Evolutionary conservation across 2,329 filamentous ascomycete genomes (phyloP).

Genomic region (Rhynchosporium secalis): DNA sequence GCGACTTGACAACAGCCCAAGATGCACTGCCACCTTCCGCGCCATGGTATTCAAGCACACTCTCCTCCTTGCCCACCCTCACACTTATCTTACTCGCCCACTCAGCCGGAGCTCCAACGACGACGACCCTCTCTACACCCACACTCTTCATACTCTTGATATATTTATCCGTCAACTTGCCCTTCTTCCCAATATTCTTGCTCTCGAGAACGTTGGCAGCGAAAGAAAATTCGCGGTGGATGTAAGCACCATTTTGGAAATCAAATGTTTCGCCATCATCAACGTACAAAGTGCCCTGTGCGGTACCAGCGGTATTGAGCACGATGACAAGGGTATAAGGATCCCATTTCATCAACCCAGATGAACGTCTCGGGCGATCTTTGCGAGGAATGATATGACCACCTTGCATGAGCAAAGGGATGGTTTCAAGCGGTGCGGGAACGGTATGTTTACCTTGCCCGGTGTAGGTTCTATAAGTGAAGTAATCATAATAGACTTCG

Average conservation of each 20-base stretch:
- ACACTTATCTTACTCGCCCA: constrained; percentile 69
- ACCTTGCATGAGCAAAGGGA: constrained; percentile 88
- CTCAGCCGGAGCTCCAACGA: constrained; percentile 73
- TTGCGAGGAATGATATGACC: constrained; percentile 90
- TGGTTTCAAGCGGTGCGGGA: constrained; percentile 77
- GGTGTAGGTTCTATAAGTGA: constrained; percentile 74
- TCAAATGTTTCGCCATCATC: constrained; percentile 96
- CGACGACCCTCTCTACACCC: constrained; percentile 76
- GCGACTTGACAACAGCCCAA: constrained; percentile 65
- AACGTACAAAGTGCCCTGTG: constrained; percentile 80
- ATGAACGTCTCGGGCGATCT: constrained; percentile 82
- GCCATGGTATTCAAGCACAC: constrained; percentile 60
- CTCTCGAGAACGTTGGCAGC: constrained; percentile 62
- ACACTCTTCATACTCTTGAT: constrained; percentile 78
- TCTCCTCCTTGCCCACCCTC: constrained; percentile 55
- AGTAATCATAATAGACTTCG: constrained; percentile 94
- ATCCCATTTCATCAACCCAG: constrained; percentile 87
- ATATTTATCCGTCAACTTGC: constrained; percentile 69
- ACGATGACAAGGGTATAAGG: constrained; percentile 89
- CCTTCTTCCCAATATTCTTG: constrained; percentile 59
- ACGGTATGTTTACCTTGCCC: constrained; percentile 71
- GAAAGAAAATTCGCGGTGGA: constrained; percentile 79
- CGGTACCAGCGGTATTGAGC: constrained; percentile 66
- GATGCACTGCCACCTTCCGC: constrained; percentile 55
- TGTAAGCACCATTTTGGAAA: constrained; percentile 80